Evolutionary conservation across 768 basidiomycete species (phyloP).

Genomic region (Leccinum disarticulatum): DNA sequence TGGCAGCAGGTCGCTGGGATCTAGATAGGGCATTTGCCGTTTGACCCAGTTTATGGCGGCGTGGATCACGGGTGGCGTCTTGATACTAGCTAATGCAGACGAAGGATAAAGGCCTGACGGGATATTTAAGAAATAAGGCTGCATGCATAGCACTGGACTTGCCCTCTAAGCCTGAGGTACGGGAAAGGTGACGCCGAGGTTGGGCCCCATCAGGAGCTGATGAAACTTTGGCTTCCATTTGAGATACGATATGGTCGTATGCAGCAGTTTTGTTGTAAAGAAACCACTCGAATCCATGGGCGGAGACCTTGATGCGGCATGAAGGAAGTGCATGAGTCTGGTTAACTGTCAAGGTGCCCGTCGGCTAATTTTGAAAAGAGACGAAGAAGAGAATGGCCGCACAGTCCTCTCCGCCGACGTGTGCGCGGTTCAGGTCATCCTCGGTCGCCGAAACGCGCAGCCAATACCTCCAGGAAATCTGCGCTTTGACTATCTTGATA

Average conservation of each 20-base stretch:
- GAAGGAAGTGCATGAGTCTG: constrained; percentile 43
- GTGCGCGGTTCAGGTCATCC: constrained; percentile 55
- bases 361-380: constrained; percentile 6
- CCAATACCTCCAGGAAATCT: constrained; percentile 95
- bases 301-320: constrained; percentile 77
- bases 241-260: constrained; percentile 82
- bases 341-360: constrained; percentile 31
- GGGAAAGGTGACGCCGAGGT: constrained; percentile 39
- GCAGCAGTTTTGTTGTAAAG: constrained; percentile 88
- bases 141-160: not conserved
- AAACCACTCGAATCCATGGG: constrained; percentile 91
- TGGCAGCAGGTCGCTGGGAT: constrained; percentile 84
- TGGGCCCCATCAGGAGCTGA: constrained; percentile 25
- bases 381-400: constrained; percentile 25
- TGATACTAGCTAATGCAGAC: constrained; percentile 27
- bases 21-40: constrained; percentile 65
- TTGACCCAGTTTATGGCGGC: constrained; percentile 51
- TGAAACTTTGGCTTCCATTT: constrained; percentile 50
- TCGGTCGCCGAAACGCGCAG: constrained; percentile 76
- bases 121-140: not conserved
- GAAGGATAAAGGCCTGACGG: constrained; percentile 25
- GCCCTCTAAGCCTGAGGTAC: constrained; percentile 43
- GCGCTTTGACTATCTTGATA: constrained; percentile 77
- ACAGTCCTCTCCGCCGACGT: constrained; percentile 56
- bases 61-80: constrained; percentile 36